Percentiles rank a stretch among this genome's conserved stretches.
Evolutionary conservation across 495 filamentous ascomycete species (phyloP).

Genomic region (Chaetomium tenue): DNA sequence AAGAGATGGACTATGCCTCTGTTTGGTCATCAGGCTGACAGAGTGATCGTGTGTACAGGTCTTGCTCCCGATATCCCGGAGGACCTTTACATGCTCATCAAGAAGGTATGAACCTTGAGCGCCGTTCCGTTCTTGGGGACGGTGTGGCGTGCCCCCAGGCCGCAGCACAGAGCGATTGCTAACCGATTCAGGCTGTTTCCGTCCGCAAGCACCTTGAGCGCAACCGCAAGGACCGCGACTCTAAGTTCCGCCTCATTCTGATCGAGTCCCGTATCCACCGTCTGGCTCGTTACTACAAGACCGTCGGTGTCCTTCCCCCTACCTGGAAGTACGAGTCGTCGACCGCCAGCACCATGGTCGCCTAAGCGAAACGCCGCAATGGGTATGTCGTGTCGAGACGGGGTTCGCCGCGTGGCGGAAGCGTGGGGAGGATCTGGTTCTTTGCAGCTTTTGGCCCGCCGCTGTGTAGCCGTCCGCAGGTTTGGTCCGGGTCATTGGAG

Average conservation of each 20-base stretch:
- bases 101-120: conserved; percentile 67
- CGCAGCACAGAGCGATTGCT: background rate
- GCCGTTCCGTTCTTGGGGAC: background rate
- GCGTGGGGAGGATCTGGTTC: conserved; percentile 13
- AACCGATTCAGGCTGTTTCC: conserved; percentile 72
- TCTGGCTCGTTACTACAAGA: conserved; percentile 94
- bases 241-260: conserved; percentile 99
- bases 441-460: conserved; percentile 27
- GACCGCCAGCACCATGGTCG: conserved; percentile 62
- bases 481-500: conserved; percentile 28
- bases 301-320: conserved; percentile 94
- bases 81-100: conserved; percentile 97
- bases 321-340: conserved; percentile 95
- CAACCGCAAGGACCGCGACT: conserved; percentile 99
- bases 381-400: conserved; percentile 20
- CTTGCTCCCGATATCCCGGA: conserved; percentile 96
- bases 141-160: background rate
- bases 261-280: conserved; percentile 99
- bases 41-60: conserved; percentile 84
- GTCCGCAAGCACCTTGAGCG: conserved; percentile 99
- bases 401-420: conserved; percentile 18
- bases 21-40: conserved; percentile 94
- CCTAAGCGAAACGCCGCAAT: conserved; percentile 45
- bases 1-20: conserved; percentile 62
- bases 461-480: conserved; percentile 17